Evolutionary conservation across 148 eudicot species (phyloP).

Genomic region (Cornus suecica): DNA sequence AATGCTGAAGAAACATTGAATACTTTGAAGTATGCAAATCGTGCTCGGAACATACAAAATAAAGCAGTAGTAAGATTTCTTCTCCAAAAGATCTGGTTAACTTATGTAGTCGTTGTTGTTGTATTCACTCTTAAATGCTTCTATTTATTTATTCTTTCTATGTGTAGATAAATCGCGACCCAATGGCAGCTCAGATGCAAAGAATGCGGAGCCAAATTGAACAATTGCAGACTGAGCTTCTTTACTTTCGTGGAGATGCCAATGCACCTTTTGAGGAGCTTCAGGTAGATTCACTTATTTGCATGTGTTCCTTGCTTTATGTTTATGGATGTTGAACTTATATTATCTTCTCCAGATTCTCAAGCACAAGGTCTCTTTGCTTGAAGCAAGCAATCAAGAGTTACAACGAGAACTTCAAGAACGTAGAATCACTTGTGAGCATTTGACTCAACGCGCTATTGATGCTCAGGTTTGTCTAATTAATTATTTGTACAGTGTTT

Average conservation of each 20-base stretch:
- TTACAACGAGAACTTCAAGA: conserved; percentile 75
- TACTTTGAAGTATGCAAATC: conserved; percentile 95
- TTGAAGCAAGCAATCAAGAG: conserved; percentile 85
- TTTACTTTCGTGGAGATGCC: conserved; percentile 77
- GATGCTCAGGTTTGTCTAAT: conserved; percentile 80
- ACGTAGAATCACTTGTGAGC: conserved; percentile 58
- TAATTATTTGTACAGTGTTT: not conserved
- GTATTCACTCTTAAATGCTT: not conserved
- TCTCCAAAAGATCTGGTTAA: not conserved
- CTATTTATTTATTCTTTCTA: conserved; percentile 15
- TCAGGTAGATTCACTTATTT: conserved; percentile 42
- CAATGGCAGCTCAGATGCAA: conserved; percentile 85
- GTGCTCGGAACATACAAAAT: conserved; percentile 97
- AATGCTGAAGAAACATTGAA: conserved; percentile 96
- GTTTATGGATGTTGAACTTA: not conserved
- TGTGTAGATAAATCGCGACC: conserved; percentile 88
- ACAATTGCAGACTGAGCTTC: conserved; percentile 84
- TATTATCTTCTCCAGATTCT: conserved; percentile 46
- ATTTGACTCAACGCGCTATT: conserved; percentile 66
- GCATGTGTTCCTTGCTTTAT: not conserved
- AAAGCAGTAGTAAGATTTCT: conserved; percentile 81
- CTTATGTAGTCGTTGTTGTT: not conserved
- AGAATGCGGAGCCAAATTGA: conserved; percentile 91
- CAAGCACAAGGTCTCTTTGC: conserved; percentile 83
- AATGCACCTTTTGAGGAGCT: conserved; percentile 75